phyloP scores from a whole-genome alignment of 805 yeast genomes.

The Nakazawaea peltata region DNA sequence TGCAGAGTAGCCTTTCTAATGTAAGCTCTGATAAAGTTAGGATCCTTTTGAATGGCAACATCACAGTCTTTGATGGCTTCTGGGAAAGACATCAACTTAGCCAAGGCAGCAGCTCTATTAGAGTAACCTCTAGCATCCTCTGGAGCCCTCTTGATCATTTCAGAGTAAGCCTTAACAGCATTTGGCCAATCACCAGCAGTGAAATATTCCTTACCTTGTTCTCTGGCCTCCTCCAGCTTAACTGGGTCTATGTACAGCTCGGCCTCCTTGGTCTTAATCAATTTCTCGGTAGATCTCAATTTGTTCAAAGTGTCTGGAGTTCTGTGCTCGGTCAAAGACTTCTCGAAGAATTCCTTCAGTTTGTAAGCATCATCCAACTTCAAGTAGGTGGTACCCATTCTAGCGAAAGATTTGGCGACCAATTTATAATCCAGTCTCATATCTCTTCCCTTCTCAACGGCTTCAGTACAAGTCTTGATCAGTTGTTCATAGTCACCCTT shows the following conservation, averaged over 20 bases:
- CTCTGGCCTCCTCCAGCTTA: constrained; percentile 92
- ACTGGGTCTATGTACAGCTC: constrained; percentile 79
- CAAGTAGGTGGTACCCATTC: constrained; percentile 77
- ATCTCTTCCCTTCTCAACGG: constrained; percentile 87
- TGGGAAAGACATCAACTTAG: constrained; percentile 94
- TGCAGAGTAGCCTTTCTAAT: constrained; percentile 95
- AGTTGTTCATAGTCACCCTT: constrained; percentile 87
- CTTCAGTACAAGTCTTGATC: constrained; percentile 69
- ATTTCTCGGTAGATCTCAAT: constrained; percentile 82
- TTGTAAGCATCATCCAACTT: constrained; percentile 64
- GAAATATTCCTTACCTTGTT: constrained; percentile 84
- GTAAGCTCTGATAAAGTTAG: constrained; percentile 86
- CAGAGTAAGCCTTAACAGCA: constrained; percentile 91
- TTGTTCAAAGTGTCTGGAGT: constrained; percentile 88
- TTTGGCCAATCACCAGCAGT: constrained; percentile 92
- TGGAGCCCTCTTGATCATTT: constrained; percentile 96
- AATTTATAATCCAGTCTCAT: constrained; percentile 85
- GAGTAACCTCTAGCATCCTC: constrained; percentile 94
- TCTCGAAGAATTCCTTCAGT: constrained; percentile 77
- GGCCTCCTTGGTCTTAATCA: constrained; percentile 70
- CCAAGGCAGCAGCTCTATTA: constrained; percentile 95
- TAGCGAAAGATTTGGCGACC: constrained; percentile 87
- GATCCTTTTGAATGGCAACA: constrained; percentile 80
- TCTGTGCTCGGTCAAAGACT: constrained; percentile 94
- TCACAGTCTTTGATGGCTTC: constrained; percentile 94